phyloP scores from a whole-genome alignment of 768 basidiomycete species.

The Multifurca ochricompacta region DNA sequence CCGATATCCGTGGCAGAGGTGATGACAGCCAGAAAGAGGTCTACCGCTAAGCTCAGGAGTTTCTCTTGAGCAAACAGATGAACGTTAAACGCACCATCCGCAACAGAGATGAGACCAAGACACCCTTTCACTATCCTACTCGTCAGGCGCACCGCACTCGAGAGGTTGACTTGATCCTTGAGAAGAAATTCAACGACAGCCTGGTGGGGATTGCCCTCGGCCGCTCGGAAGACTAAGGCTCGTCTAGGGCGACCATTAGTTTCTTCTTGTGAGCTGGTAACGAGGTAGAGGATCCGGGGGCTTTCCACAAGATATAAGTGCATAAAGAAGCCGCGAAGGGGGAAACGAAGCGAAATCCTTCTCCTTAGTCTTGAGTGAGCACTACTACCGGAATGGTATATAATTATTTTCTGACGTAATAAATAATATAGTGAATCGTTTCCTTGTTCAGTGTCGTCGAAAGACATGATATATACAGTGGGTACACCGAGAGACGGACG shows the following conservation, averaged over 20 bases:
- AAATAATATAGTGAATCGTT: too few species aligned
- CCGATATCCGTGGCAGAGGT: slow-evolving; percentile 71
- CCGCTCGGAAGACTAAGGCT: slow-evolving; percentile 67
- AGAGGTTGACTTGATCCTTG: slow-evolving; percentile 62
- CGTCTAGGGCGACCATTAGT: slow-evolving; percentile 48
- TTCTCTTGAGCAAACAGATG: neutral
- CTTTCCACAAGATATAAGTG: slow-evolving; percentile 63
- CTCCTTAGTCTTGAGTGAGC: neutral
- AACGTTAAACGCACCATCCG: slow-evolving; percentile 43
- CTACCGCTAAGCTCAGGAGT: slow-evolving; percentile 30
- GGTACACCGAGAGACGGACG: neutral
- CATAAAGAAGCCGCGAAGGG: slow-evolving; percentile 38
- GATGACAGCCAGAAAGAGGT: slow-evolving; percentile 80
- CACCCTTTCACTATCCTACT: slow-evolving; percentile 73
- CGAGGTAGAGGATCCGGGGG: slow-evolving; percentile 66
- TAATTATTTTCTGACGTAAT: slow-evolving; percentile 8
- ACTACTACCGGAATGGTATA: neutral
- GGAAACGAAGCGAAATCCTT: too few species aligned
- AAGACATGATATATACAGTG: neutral
- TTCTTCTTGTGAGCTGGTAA: slow-evolving; percentile 63
- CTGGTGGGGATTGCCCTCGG: slow-evolving; percentile 43
- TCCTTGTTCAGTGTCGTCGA: neutral
- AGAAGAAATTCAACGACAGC: slow-evolving; percentile 84
- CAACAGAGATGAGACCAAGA: slow-evolving; percentile 69
- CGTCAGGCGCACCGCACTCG: slow-evolving; percentile 57